Conservation (phyloP, 2,329 filamentous ascomycete species). For the Phaeosphaeriaceae sp. region DNA sequence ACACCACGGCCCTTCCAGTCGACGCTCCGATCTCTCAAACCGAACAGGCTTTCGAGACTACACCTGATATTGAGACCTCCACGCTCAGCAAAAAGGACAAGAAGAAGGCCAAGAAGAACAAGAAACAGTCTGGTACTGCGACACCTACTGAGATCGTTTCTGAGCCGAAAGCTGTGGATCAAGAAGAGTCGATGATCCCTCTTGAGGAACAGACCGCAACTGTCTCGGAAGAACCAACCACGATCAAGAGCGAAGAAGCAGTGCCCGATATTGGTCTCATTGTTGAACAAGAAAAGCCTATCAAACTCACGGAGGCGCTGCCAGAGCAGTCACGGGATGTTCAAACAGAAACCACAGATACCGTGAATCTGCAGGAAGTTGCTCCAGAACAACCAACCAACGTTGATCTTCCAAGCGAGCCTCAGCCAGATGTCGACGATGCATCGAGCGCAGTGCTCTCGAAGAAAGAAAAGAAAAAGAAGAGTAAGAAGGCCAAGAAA, state of each 20-base stretch:
- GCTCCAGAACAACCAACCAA: conserved; percentile 11
- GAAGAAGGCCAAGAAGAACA: conserved; percentile 43
- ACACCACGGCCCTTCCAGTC: background rate
- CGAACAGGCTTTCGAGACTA: conserved; percentile 1
- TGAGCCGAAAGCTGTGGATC: conserved; percentile 3
- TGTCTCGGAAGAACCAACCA: background rate
- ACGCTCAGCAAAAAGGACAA: conserved; percentile 21
- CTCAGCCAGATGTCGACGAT: conserved; percentile 1
- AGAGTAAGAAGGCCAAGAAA: conserved; percentile 29
- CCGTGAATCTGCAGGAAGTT: background rate
- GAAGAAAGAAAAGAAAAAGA: conserved; percentile 20
- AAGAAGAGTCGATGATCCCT: background rate
- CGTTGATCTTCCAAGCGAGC: conserved; percentile 17
- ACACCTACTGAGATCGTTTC: conserved; percentile 9
- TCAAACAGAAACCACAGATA: background rate
- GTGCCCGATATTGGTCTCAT: background rate
- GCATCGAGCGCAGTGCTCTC: background rate
- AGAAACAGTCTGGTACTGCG: conserved; percentile 22
- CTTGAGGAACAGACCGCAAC: background rate
- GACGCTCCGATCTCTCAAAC: background rate
- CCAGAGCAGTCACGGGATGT: background rate
- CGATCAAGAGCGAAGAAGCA: conserved; percentile 4
- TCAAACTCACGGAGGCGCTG: conserved; percentile 2
- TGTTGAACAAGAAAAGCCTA: conserved; percentile 3
- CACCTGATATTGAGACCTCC: conserved; percentile 4